Evolutionary conservation across 2,329 filamentous ascomycete species (phyloP), one percentile per base, ranked within the genome.

Genomic region (Colletotrichum sojae): DNA sequence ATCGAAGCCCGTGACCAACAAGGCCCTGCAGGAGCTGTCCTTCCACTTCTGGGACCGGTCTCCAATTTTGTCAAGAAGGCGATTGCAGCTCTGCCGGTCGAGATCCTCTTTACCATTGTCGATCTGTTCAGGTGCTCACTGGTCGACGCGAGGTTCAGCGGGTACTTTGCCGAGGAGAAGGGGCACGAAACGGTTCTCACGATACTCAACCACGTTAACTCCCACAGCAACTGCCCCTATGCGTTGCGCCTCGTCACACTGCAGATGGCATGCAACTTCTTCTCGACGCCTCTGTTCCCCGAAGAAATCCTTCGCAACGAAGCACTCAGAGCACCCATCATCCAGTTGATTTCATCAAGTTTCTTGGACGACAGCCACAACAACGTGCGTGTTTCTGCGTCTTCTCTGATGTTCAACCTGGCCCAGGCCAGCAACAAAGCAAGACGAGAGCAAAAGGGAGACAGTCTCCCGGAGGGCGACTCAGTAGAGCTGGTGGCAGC

Each of bases 211-310:
- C 81, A 88, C 45, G 87, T 94, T 52, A 90, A 88, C 71, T 78
- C 82, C 6, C 83, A 88, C 39, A 76, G 82, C 9, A 79, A 83
- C 1, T 92, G 90, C 48, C 94, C 94, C 0, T 98, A 98, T 76
- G 91, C 93, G 5, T 86, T 97, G 1, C 91, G 94, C 15, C 89
- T 98, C 2, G 93, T 97, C 16, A 92, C 94, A 0, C 81, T 97
- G 22, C 95, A 98, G 73, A 87, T 95, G 75, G 87, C 89, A 1
- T 97, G 94, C 81, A 98, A 97, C 75, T 84, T 97, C 49, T 97
- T 97, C 81, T 91, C 89, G 0, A 91, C 91, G 1, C 87, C 89
- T 0, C 83, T 97, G 0, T 97, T 92, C 75, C 84, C 90, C 0
- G 85, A 89, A 2, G 86, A 91, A 70, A 83, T 95, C 9, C 82